Evolutionary conservation across 441 rosid genomes (phyloP), one percentile per base, ranked within the genome.

Genomic region (Euphorbia schlechtendalii): DNA sequence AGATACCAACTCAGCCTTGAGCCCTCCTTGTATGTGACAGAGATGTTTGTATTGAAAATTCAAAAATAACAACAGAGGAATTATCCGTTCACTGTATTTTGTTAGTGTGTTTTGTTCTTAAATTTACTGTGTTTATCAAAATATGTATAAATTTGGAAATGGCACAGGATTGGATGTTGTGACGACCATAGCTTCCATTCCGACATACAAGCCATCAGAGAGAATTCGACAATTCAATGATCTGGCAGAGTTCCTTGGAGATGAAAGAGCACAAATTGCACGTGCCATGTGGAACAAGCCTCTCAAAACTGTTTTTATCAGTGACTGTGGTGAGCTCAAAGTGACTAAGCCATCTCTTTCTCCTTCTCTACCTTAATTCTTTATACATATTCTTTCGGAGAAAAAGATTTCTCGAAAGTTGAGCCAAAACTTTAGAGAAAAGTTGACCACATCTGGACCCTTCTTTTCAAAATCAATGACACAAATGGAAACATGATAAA

Each of bases 251-350:
- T 87, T 88, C 53, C 48, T 91, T 3, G 96, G 98, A 62, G 94
- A 91, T 17, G 93, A 89, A 48, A 87, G 96, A 79, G 98, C 96
- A 0, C 88, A 84, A 70, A 84, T 75, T 38, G 96, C 92, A 8
- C 75, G 98, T 8, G 66, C 88, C 0, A 76, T 72, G 27, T 91
- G 96, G 94, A 83, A 88, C 68, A 80, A 75, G 69, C 98, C 98
- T 60, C 86, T 86, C 3, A 91, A 82, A 76, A 82, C 96, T 5
- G 81, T 87, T 38, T 88, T 49, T 52, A 84, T 91, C 68, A 87
- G 86, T 49, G 79, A 79, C 43, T 89, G 96, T 57, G 98, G 96
- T 3, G 94, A 85, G 81, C 84, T 89, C 57, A 82, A 83, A 74
- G 94, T 88, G 24, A 74, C 89, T 1, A 83, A 80, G 34, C 94